phyloP scores from a whole-genome alignment of 2,329 filamentous ascomycete genomes.

The Penicillium sp. region DNA sequence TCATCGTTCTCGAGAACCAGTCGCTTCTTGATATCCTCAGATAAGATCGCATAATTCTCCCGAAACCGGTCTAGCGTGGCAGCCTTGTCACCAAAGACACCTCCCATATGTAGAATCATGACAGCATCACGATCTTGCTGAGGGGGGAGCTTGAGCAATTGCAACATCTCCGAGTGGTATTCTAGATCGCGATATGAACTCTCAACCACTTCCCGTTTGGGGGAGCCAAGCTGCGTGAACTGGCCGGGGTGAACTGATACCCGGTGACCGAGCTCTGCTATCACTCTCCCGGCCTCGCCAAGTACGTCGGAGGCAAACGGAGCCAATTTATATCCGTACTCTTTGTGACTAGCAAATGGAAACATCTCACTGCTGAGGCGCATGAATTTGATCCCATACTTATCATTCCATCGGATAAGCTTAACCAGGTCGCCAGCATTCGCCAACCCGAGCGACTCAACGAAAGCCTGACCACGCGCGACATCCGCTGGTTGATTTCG shows the following conservation, averaged over 20 bases:
- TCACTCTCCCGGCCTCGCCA: constrained; percentile 74
- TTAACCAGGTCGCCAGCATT: constrained; percentile 84
- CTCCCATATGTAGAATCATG: constrained; percentile 94
- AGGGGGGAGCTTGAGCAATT: constrained; percentile 73
- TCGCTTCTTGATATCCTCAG: constrained; percentile 73
- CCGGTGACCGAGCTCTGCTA: constrained; percentile 78
- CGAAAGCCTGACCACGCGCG: constrained; percentile 70
- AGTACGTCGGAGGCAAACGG: constrained; percentile 81
- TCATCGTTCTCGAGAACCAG: constrained; percentile 95
- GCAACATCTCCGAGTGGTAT: constrained; percentile 86
- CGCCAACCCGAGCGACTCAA: constrained; percentile 76
- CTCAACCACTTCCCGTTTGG: constrained; percentile 73
- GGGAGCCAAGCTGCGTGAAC: constrained; percentile 90
- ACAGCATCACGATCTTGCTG: constrained; percentile 84
- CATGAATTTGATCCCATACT: constrained; percentile 90
- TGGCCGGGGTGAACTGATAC: constrained; percentile 90
- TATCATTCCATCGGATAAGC: constrained; percentile 90
- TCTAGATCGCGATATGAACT: constrained; percentile 80
- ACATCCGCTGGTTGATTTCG: constrained; percentile 69
- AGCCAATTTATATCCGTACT: constrained; percentile 82
- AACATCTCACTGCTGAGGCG: constrained; percentile 96
- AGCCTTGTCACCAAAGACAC: constrained; percentile 82
- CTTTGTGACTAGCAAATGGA: constrained; percentile 86
- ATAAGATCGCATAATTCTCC: constrained; percentile 70
- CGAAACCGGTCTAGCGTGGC: constrained; percentile 79